Percentiles rank a stretch among this genome's conserved stretches.
Conservation (phyloP, 164 flowering plant species). For the Piper longum region DNA sequence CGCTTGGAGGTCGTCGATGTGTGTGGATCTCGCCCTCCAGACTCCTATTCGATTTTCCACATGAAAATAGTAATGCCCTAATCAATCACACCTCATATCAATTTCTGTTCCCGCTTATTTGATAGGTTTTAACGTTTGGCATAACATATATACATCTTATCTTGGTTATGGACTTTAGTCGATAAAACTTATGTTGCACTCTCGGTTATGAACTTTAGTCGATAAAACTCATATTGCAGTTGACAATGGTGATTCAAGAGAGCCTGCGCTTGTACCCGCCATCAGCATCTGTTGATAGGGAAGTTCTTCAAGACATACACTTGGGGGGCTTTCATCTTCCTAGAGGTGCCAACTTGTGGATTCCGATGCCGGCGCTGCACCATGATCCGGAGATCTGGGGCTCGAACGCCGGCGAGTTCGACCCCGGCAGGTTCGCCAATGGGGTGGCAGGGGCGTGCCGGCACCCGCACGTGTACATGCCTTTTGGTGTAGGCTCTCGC, state of each 20-base stretch:
- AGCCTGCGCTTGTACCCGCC: slow-evolving; percentile 10
- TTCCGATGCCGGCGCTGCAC: slow-evolving; percentile 3
- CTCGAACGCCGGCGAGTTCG: slow-evolving; percentile 10
- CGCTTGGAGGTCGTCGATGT: slow-evolving; percentile 13
- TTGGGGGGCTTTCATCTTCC: slow-evolving; percentile 6
- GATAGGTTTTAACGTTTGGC: background rate
- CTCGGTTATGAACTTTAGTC: too few species aligned
- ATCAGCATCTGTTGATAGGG: slow-evolving; percentile 3
- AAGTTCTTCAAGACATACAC: slow-evolving; percentile 4
- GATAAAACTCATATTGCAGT: background rate
- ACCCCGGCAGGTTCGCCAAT: slow-evolving; percentile 10
- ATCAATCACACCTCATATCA: background rate
- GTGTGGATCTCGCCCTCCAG: slow-evolving; percentile 5
- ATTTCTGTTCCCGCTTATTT: background rate
- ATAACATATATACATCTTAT: too few species aligned
- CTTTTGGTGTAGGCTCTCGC: slow-evolving; percentile 10
- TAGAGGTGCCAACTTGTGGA: slow-evolving; percentile 8
- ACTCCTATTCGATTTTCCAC: slow-evolving; percentile 4
- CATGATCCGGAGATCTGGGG: slow-evolving; percentile 12
- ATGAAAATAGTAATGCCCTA: slow-evolving; percentile 2
- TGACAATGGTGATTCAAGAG: slow-evolving; percentile 12
- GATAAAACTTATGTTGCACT: too few species aligned
- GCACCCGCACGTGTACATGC: slow-evolving; percentile 8
- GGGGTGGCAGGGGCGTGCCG: slow-evolving; percentile 10
- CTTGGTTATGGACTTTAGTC: too few species aligned